Percentiles rank a stretch among this genome's conserved stretches.
These are phyloP conservation scores for Podospora appendiculata DNA, from an alignment of 495 filamentous ascomycete genomes.

Conservation along the genomic window DNA sequence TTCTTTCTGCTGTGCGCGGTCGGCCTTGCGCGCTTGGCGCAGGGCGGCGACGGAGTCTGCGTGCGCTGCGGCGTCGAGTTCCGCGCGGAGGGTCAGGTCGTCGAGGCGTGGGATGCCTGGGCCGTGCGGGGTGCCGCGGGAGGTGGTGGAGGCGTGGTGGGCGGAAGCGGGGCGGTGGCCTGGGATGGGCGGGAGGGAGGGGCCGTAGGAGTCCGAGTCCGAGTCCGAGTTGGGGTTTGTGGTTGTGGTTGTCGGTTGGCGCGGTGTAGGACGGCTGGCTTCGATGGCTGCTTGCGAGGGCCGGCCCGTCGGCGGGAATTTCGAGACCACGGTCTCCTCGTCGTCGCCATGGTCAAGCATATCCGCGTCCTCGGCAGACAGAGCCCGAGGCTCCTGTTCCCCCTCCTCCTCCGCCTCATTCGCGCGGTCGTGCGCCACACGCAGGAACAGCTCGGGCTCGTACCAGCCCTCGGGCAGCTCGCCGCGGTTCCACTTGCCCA, in stretches of 20 bases:
- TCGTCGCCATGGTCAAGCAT: background rate
- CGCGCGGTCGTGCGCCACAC: conserved; percentile 25
- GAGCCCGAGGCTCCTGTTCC: background rate
- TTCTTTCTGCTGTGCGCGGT: conserved; percentile 53
- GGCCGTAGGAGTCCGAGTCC: conserved; percentile 56
- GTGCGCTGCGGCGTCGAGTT: conserved; percentile 45
- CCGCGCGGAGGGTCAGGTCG: conserved; percentile 61
- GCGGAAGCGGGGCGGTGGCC: background rate
- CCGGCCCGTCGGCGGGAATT: too few relatives aligned
- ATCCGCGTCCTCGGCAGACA: background rate
- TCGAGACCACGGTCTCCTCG: background rate
- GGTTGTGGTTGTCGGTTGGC: background rate
- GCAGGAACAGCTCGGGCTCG: conserved; percentile 56
- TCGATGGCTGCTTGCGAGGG: too few relatives aligned
- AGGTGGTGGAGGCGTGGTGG: too few relatives aligned
- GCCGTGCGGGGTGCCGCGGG: conserved; percentile 28
- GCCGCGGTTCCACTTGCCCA: conserved; percentile 87
- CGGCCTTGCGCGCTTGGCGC: conserved; percentile 50
- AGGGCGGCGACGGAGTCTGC: conserved; percentile 44
- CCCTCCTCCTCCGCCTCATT: conserved; percentile 8
- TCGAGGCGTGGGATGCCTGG: conserved; percentile 68
- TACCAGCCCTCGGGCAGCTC: conserved; percentile 95
- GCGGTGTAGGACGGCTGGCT: background rate
- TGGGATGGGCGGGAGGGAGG: conserved; percentile 46
- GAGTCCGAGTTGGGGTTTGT: conserved; percentile 33